Evolutionary conservation across 2,329 filamentous ascomycete species (phyloP).

Genomic region (Myriosclerotinia duriaeana): DNA sequence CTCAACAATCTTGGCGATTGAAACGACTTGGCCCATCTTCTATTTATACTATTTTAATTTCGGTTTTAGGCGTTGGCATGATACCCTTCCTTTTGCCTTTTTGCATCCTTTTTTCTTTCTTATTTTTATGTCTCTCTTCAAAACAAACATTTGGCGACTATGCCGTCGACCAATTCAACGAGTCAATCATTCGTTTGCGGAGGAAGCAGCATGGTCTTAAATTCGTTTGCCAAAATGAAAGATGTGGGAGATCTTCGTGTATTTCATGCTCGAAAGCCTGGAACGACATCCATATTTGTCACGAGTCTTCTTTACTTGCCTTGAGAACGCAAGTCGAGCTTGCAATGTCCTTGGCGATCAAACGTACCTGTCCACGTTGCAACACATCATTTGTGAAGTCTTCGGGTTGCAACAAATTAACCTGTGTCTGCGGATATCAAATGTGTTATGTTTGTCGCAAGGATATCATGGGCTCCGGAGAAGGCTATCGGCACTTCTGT

Average conservation of each 20-base stretch:
- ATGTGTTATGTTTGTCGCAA: constrained; percentile 98
- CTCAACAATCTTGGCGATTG: constrained; percentile 56
- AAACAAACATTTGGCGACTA: constrained; percentile 46
- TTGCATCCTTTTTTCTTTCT: constrained; percentile 49
- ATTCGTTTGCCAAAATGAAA: constrained; percentile 72
- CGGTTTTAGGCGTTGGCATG: constrained; percentile 55
- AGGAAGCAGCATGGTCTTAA: constrained; percentile 70
- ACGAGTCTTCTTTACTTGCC: constrained; percentile 77
- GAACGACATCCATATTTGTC: constrained; percentile 86
- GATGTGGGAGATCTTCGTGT: constrained; percentile 72
- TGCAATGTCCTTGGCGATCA: constrained; percentile 89
- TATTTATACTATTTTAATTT: constrained; percentile 41
- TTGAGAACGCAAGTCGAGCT: constrained; percentile 88
- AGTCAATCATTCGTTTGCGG: constrained; percentile 65
- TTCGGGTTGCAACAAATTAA: constrained; percentile 94
- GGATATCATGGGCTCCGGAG: constrained; percentile 62
- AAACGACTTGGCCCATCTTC: constrained; percentile 48
- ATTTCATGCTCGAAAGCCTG: constrained; percentile 79
- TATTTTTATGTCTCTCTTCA: constrained; percentile 48
- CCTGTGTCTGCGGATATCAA: constrained; percentile 90
- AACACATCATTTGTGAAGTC: constrained; percentile 90
- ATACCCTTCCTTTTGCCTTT: constrained; percentile 58
- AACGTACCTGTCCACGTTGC: constrained; percentile 90
- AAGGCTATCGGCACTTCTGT: constrained; percentile 93
- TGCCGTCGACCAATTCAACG: constrained; percentile 51